These are phyloP conservation scores for Thelonectria blattea DNA, from an alignment of 2,329 filamentous ascomycete species.

Conservation along the genomic window DNA sequence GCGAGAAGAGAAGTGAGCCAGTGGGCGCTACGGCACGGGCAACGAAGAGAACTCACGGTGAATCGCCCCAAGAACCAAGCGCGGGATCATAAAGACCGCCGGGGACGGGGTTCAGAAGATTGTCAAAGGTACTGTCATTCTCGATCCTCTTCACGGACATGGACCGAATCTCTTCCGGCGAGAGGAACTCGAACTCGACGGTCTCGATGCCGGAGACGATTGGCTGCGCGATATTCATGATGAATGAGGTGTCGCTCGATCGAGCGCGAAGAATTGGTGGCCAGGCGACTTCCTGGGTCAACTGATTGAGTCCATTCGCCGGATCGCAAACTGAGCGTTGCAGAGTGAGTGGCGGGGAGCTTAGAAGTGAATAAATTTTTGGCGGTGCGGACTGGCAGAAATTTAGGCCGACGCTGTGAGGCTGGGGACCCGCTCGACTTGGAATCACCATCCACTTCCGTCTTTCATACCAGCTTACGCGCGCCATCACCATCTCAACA, in stretches of 20 bases:
- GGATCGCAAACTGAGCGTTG: conserved; percentile 25
- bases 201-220: conserved; percentile 82
- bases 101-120: conserved; percentile 83
- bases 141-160: conserved; percentile 95
- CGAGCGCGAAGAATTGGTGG: conserved; percentile 28
- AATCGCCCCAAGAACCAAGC: conserved; percentile 86
- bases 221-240: conserved; percentile 79
- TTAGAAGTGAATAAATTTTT: conserved; percentile 48
- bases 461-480: conserved; percentile 1
- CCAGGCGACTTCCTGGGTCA: conserved; percentile 33
- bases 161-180: conserved; percentile 79
- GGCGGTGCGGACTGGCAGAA: conserved; percentile 54
- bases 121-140: conserved; percentile 94
- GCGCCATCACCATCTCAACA: neutral
- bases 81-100: conserved; percentile 93
- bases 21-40: neutral
- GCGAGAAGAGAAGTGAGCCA: conserved; percentile 14
- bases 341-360: conserved; percentile 35
- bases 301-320: conserved; percentile 33
- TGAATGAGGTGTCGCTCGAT: conserved; percentile 32
- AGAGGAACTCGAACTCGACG: conserved; percentile 89
- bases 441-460: neutral
- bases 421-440: conserved; percentile 1
- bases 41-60: conserved; percentile 62
- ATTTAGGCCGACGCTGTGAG: conserved; percentile 31